Percentiles rank a stretch among this genome's conserved stretches.
phyloP scores from a whole-genome alignment of 345 rosid genomes.

The Moringa oleifera region DNA sequence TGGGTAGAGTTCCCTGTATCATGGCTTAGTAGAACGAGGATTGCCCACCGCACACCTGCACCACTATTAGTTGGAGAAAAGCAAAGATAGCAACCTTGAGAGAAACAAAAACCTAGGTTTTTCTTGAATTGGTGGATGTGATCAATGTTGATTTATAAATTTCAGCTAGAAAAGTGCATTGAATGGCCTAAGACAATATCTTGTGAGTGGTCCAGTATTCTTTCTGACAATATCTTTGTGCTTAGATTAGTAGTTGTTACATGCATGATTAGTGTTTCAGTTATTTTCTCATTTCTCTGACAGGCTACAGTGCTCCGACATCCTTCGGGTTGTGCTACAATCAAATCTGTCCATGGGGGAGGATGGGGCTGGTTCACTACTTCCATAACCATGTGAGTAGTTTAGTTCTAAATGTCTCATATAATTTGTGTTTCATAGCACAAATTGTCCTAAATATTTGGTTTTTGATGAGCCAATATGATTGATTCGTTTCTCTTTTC shows the following conservation, averaged over 20 bases:
- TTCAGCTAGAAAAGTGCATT: too few species aligned
- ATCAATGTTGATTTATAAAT: too few species aligned
- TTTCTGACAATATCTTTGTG: background rate
- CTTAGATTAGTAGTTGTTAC: slow-evolving; percentile 3
- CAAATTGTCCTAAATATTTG: background rate
- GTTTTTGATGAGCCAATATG: slow-evolving; percentile 11
- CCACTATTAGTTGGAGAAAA: too few species aligned
- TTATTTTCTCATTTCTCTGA: slow-evolving; percentile 15
- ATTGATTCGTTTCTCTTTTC: slow-evolving; percentile 11
- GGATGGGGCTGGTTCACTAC: slow-evolving; percentile 88
- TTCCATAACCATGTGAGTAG: slow-evolving; percentile 51
- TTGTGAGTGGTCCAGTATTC: background rate
- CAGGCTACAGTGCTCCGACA: slow-evolving; percentile 69
- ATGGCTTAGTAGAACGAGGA: too few species aligned
- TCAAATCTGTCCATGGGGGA: slow-evolving; percentile 42
- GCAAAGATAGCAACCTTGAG: too few species aligned
- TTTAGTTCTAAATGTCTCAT: slow-evolving; percentile 4
- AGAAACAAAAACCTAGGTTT: too few species aligned
- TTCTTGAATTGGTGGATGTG: too few species aligned
- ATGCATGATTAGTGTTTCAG: slow-evolving; percentile 8
- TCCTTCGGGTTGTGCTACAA: slow-evolving; percentile 84
- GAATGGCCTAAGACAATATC: background rate
- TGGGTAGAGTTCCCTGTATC: too few species aligned
- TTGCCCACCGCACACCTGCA: too few species aligned
- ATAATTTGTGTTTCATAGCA: background rate